Evolutionary conservation across 257 asterid species (phyloP).

Genomic region (Nicotiana obtusifolia): DNA sequence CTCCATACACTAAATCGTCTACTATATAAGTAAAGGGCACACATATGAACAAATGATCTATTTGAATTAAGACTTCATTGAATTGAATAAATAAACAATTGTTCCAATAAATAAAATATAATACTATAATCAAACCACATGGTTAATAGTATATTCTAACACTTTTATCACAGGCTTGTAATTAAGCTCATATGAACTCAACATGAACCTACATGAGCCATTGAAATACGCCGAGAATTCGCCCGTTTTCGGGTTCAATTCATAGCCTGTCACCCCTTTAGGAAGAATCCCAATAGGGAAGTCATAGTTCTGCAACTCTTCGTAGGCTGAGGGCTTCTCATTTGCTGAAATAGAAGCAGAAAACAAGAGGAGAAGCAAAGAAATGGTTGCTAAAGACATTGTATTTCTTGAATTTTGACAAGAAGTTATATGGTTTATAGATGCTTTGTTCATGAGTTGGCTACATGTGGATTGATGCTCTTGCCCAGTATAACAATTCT

Average conservation of each 20-base stretch:
- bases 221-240: slow-evolving; percentile 44
- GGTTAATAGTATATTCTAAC: too few species aligned
- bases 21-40: too few species aligned
- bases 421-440: neutral
- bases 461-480: neutral
- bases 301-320: slow-evolving; percentile 42
- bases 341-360: slow-evolving; percentile 11
- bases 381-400: slow-evolving; percentile 6
- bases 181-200: slow-evolving; percentile 46
- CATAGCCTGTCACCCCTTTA: slow-evolving; percentile 54
- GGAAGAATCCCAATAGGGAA: slow-evolving; percentile 82
- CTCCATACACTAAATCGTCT: too few species aligned
- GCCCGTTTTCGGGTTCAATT: slow-evolving; percentile 57
- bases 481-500: neutral
- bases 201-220: slow-evolving; percentile 52
- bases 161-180: slow-evolving; percentile 52
- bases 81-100: too few species aligned
- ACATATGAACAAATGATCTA: too few species aligned
- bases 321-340: slow-evolving; percentile 40
- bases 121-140: too few species aligned
- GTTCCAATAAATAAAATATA: too few species aligned
- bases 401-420: neutral
- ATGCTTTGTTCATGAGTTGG: neutral
- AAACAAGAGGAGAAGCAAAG: slow-evolving; percentile 17
- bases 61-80: too few species aligned